Conservation (phyloP, 139 green algal genomes). For the Chloropicon primus region DNA sequence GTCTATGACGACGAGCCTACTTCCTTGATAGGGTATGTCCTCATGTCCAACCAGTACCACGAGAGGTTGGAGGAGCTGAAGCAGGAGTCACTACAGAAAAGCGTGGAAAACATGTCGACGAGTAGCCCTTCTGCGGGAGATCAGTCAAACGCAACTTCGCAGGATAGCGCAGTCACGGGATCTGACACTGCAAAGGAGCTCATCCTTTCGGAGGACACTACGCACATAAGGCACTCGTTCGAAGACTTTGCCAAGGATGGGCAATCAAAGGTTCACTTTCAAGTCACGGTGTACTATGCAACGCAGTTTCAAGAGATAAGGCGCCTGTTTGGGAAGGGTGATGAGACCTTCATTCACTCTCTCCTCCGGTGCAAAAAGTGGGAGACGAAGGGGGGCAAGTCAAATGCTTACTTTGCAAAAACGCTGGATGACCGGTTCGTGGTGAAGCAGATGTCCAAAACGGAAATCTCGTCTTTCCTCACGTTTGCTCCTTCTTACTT, state of each 20-base stretch:
- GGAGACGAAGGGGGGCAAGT: slow-evolving; percentile 71
- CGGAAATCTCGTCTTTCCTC: slow-evolving; percentile 56
- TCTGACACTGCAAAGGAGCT: too few relatives aligned
- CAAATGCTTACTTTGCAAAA: slow-evolving; percentile 85
- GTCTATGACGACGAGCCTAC: slow-evolving; percentile 25
- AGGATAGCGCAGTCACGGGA: too few relatives aligned
- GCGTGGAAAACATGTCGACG: too few relatives aligned
- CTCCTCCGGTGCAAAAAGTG: slow-evolving; percentile 31
- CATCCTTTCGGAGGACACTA: not conserved
- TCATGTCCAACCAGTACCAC: slow-evolving; percentile 18
- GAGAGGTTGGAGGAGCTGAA: not conserved
- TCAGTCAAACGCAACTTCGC: too few relatives aligned
- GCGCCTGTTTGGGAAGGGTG: not conserved
- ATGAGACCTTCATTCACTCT: not conserved
- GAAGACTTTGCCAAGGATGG: not conserved
- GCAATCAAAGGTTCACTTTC: not conserved
- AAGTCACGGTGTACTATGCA: not conserved
- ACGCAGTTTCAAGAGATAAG: not conserved
- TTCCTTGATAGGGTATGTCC: slow-evolving; percentile 22
- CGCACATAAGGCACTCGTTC: not conserved
- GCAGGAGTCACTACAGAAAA: too few relatives aligned
- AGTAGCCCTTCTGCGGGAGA: too few relatives aligned
- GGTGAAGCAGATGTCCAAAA: slow-evolving; percentile 23
- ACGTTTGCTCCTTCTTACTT: slow-evolving; percentile 81
- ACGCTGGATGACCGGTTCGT: slow-evolving; percentile 60